Evolutionary conservation across 306 rosid species (phyloP).

Genomic region (Pyrus communis): DNA sequence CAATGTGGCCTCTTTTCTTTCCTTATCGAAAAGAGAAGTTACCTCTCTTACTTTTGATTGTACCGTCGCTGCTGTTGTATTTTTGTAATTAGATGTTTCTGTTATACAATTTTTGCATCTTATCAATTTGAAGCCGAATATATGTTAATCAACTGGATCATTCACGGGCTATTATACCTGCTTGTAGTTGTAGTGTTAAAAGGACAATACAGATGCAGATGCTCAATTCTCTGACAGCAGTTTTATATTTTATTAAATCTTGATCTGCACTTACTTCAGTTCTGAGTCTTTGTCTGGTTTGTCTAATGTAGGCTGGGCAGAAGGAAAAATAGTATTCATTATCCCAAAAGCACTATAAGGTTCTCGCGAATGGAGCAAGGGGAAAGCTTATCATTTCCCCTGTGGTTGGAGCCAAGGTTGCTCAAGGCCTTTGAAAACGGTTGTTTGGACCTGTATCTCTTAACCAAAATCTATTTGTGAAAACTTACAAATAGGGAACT

Average conservation of each 20-base stretch:
- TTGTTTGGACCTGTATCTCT: neutral
- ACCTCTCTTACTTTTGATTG: neutral
- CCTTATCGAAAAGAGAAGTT: neutral
- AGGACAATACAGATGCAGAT: neutral
- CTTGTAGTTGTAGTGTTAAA: neutral
- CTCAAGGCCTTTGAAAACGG: neutral
- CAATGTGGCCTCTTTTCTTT: neutral
- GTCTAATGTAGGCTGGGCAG: slow-evolving; percentile 56
- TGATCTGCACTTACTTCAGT: neutral
- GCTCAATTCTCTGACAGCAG: neutral
- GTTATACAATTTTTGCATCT: neutral
- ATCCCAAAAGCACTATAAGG: neutral
- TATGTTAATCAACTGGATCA: neutral
- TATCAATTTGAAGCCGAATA: neutral
- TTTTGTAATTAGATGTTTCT: neutral
- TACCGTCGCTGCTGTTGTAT: neutral
- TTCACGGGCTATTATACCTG: neutral
- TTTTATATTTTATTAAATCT: neutral
- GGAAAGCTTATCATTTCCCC: too few relatives aligned
- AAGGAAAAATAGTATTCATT: slow-evolving; percentile 29
- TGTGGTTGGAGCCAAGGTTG: neutral
- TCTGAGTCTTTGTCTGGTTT: slow-evolving; percentile 14
- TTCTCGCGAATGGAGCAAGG: too few relatives aligned
- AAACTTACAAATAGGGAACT: neutral
- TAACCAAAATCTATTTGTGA: neutral